A percentile compares a stretch with the other conserved stretches of the same genome.
These are phyloP conservation scores for Staphylotrichum longicolle DNA, from an alignment of 495 filamentous ascomycete genomes.

Conservation along the genomic window DNA sequence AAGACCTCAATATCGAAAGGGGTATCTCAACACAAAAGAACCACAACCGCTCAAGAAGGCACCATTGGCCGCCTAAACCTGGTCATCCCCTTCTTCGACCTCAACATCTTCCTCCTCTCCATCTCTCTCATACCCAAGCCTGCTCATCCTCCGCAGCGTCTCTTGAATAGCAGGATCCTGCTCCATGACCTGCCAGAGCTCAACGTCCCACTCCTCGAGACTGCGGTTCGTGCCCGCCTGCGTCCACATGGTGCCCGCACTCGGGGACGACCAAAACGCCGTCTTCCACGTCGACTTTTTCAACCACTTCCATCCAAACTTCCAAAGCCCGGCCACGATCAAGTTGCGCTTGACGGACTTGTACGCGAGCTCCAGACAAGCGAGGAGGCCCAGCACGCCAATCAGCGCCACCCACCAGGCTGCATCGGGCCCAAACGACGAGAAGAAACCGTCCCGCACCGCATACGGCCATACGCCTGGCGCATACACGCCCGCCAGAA, in stretches of 20 bases:
- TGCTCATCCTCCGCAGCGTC: slow-evolving; percentile 33
- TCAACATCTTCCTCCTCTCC: slow-evolving; percentile 13
- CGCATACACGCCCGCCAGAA: slow-evolving; percentile 64
- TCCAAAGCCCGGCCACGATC: slow-evolving; percentile 39
- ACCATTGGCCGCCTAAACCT: neutral
- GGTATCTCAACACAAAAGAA: slow-evolving; percentile 3
- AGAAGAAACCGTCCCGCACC: slow-evolving; percentile 63
- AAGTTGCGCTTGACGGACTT: slow-evolving; percentile 38
- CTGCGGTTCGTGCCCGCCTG: slow-evolving; percentile 25
- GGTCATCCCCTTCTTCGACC: neutral
- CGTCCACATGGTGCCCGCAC: slow-evolving; percentile 20
- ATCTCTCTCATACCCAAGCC: slow-evolving; percentile 19
- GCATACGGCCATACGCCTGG: slow-evolving; percentile 64
- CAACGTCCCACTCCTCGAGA: slow-evolving; percentile 45
- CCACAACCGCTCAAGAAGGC: neutral
- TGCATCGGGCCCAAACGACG: slow-evolving; percentile 65
- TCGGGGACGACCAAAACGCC: slow-evolving; percentile 50
- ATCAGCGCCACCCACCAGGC: slow-evolving; percentile 76
- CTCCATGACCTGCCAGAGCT: slow-evolving; percentile 50
- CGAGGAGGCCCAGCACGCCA: slow-evolving; percentile 34
- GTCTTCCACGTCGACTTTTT: slow-evolving; percentile 66
- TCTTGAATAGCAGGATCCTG: slow-evolving; percentile 36
- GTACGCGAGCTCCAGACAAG: slow-evolving; percentile 36
- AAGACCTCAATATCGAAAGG: neutral
- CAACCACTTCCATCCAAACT: slow-evolving; percentile 37